phyloP scores from a whole-genome alignment of 2,329 filamentous ascomycete genomes.

The Alternaria atra region DNA sequence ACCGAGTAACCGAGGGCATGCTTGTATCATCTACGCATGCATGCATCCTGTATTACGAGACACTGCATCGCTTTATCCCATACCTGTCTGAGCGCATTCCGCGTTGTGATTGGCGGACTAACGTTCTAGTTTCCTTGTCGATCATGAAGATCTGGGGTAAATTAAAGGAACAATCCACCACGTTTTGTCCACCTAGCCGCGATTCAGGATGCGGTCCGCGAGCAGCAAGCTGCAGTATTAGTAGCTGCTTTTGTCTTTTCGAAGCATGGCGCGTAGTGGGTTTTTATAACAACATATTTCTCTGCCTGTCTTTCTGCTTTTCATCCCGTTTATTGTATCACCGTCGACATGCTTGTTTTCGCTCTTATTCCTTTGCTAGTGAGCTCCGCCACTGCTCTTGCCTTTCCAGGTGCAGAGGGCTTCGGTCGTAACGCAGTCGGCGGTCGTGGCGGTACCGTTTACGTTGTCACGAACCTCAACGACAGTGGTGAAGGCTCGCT shows the following conservation, averaged over 20 bases:
- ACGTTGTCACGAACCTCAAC: constrained; percentile 60
- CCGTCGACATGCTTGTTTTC: constrained; percentile 23
- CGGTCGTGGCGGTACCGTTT: constrained; percentile 58
- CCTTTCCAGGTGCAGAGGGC: constrained; percentile 62
- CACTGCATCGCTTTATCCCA: background rate
- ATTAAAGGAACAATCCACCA: constrained; percentile 21
- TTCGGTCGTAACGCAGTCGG: constrained; percentile 60
- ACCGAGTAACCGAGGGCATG: background rate
- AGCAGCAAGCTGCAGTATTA: background rate
- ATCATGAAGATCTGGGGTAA: constrained; percentile 18
- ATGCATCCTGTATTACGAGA: background rate
- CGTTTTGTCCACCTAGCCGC: constrained; percentile 3
- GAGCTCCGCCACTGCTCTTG: constrained; percentile 38
- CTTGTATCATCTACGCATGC: background rate
- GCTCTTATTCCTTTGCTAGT: constrained; percentile 27
- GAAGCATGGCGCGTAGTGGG: background rate
- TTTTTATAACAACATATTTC: background rate
- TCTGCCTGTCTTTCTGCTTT: background rate
- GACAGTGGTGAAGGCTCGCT: constrained; percentile 61
- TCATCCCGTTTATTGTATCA: background rate
- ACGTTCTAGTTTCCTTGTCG: constrained; percentile 3
- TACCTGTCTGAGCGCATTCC: background rate
- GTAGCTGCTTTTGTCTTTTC: background rate
- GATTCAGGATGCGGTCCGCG: background rate
- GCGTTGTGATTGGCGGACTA: constrained; percentile 25